Percentiles rank a stretch among this genome's conserved stretches.
These are phyloP conservation scores for Paramecium primaurelia DNA, from an alignment of 73 alveolate genomes.

Conservation along the genomic window DNA sequence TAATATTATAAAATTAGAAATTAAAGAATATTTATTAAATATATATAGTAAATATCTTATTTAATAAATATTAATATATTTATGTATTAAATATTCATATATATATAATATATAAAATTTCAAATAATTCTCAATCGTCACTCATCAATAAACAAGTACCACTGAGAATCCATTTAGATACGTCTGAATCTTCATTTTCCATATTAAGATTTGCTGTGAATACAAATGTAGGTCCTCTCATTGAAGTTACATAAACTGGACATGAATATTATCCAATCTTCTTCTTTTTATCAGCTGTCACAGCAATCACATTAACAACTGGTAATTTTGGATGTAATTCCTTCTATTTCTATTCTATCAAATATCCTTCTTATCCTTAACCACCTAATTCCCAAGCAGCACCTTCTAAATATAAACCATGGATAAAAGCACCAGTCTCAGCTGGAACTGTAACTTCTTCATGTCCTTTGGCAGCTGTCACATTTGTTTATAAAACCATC, in stretches of 20 bases:
- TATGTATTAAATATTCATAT: background rate
- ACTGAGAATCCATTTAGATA: constrained; percentile 96
- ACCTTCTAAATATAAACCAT: constrained; percentile 99
- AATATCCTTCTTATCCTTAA: constrained; percentile 96
- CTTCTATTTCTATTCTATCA: constrained; percentile 92
- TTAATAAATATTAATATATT: background rate
- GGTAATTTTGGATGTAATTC: constrained; percentile 98
- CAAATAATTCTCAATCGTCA: constrained; percentile 82
- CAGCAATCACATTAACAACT: constrained; percentile 92
- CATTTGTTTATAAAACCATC: constrained; percentile 62
- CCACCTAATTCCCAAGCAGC: constrained; percentile 99
- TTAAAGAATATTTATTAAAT: too few relatives aligned
- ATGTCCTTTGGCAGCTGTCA: constrained; percentile 83
- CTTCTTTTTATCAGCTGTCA: constrained; percentile 88
- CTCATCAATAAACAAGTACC: constrained; percentile 95
- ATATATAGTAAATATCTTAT: too few relatives aligned
- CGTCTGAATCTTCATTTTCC: constrained; percentile 98
- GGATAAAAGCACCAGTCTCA: constrained; percentile 98
- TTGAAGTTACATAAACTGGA: constrained; percentile 98
- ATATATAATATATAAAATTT: background rate
- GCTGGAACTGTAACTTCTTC: constrained; percentile 96
- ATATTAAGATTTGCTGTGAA: constrained; percentile 96
- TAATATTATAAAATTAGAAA: too few relatives aligned
- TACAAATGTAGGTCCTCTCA: constrained; percentile 98
- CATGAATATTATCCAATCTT: constrained; percentile 92